These are phyloP conservation scores for Chytriomyces sp. DNA, from an alignment of 192 early-diverging fungal genomes.

Conservation along the genomic window DNA sequence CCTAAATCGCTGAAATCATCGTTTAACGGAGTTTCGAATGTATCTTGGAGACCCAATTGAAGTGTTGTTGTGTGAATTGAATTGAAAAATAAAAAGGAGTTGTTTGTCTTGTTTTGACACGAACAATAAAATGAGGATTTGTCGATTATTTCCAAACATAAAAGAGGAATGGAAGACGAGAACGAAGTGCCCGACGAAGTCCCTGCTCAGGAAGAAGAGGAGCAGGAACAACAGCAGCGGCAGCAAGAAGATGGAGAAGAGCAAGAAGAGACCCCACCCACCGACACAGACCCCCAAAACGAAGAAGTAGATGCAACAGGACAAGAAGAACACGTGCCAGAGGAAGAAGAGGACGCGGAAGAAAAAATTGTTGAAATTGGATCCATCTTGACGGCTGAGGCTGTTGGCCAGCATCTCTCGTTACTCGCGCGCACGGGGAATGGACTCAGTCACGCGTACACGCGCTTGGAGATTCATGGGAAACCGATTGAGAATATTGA, in stretches of 20 bases:
- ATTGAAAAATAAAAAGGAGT: not conserved
- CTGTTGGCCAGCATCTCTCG: conserved; percentile 49
- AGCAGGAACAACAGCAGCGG: too few relatives aligned
- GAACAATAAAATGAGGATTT: too few relatives aligned
- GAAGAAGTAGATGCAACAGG: not conserved
- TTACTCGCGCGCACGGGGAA: conserved; percentile 58
- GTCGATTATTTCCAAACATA: too few relatives aligned
- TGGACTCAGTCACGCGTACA: conserved; percentile 60
- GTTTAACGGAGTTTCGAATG: conserved; percentile 52
- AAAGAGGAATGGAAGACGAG: too few relatives aligned
- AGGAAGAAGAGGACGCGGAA: conserved; percentile 25
- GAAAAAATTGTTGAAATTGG: conserved; percentile 21
- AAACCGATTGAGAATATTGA: conserved; percentile 51
- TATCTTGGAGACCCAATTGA: conserved; percentile 46
- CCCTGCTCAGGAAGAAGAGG: too few relatives aligned
- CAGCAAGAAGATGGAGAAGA: too few relatives aligned
- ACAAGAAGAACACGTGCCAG: not conserved
- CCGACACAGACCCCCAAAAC: not conserved
- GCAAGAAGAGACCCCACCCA: too few relatives aligned
- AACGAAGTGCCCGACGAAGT: too few relatives aligned
- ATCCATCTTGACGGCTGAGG: conserved; percentile 39
- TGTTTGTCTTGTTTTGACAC: too few relatives aligned
- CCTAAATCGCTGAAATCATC: conserved; percentile 57
- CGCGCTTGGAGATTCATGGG: conserved; percentile 52
- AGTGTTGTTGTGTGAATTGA: not conserved